A percentile compares a stretch with the other conserved stretches of the same genome.
These are phyloP conservation scores for Aspergillus homomorphus DNA, from an alignment of 495 filamentous ascomycete genomes.

Conservation along the genomic window DNA sequence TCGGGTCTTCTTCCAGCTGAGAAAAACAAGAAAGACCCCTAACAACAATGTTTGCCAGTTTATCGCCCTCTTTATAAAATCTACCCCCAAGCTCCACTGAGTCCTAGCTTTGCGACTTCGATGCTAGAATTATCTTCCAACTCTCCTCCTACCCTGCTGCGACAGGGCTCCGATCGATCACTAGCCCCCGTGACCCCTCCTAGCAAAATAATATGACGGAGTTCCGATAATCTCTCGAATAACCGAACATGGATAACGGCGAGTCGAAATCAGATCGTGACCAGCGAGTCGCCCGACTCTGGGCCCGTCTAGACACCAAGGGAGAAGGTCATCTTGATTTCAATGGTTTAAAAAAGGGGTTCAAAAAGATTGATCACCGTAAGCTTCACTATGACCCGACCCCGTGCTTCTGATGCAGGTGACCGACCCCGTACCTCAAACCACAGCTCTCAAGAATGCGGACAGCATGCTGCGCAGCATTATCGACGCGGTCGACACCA, in stretches of 20 bases:
- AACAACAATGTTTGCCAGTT: slow-evolving; percentile 13
- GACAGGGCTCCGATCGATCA: slow-evolving; percentile 20
- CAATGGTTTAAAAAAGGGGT: slow-evolving; percentile 75
- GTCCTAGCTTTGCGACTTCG: slow-evolving; percentile 17
- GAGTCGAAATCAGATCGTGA: slow-evolving; percentile 73
- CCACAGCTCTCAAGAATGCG: slow-evolving; percentile 85
- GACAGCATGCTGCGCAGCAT: slow-evolving; percentile 80
- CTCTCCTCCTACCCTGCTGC: slow-evolving; percentile 17
- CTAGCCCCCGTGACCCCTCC: slow-evolving; percentile 22
- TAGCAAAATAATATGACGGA: slow-evolving; percentile 32
- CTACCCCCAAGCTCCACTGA: neutral
- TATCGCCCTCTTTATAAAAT: slow-evolving; percentile 10
- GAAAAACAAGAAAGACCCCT: neutral
- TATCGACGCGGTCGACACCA: slow-evolving; percentile 75
- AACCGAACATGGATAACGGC: slow-evolving; percentile 44
- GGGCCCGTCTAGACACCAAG: slow-evolving; percentile 73
- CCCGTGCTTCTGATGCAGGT: slow-evolving; percentile 24
- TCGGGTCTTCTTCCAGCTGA: slow-evolving; percentile 2
- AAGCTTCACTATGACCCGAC: slow-evolving; percentile 39
- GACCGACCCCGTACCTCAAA: slow-evolving; percentile 28
- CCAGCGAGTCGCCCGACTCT: slow-evolving; percentile 73
- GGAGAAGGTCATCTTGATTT: slow-evolving; percentile 77
- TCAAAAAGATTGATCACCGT: slow-evolving; percentile 92
- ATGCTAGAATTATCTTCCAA: slow-evolving; percentile 22
- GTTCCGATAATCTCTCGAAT: slow-evolving; percentile 34